A percentile compares a stretch with the other conserved stretches of the same genome.
Evolutionary conservation across 345 rosid species (phyloP).

Genomic region (Arabidopsis suecica): DNA sequence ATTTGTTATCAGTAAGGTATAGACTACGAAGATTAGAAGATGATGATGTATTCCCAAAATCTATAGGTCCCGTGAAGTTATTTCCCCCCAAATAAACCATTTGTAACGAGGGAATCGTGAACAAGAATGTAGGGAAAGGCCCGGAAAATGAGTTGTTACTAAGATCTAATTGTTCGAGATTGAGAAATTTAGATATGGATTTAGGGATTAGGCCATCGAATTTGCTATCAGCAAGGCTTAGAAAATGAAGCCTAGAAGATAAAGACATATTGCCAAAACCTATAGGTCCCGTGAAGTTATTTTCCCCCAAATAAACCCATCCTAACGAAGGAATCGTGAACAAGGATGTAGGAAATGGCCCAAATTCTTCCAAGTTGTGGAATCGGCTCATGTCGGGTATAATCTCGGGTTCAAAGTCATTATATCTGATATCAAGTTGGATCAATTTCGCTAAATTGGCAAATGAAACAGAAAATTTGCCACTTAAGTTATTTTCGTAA

Average conservation of each 20-base stretch:
- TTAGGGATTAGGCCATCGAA: neutral
- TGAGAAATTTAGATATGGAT: neutral
- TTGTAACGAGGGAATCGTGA: neutral
- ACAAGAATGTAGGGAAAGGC: neutral
- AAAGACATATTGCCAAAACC: neutral
- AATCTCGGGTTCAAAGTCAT: neutral
- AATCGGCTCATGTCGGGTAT: neutral
- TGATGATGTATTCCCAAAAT: slow-evolving; percentile 4
- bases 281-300: neutral
- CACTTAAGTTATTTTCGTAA: neutral
- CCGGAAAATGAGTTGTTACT: neutral
- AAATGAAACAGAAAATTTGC: neutral
- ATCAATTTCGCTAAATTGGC: neutral
- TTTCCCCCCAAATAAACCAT: neutral
- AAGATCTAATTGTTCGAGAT: neutral
- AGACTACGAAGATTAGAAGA: neutral
- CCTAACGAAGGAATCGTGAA: neutral
- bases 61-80: neutral
- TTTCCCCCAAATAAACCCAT: rapidly evolving
- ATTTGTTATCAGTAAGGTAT: neutral
- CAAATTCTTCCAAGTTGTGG: slow-evolving; percentile 1
- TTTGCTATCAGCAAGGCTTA: neutral
- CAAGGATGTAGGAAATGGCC: slow-evolving; percentile 14
- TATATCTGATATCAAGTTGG: neutral
- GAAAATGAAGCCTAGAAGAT: rapidly evolving